A percentile compares a stretch with the other conserved stretches of the same genome.
phyloP scores from a whole-genome alignment of 345 rosid genomes.

The Eucalyptus cloeziana region DNA sequence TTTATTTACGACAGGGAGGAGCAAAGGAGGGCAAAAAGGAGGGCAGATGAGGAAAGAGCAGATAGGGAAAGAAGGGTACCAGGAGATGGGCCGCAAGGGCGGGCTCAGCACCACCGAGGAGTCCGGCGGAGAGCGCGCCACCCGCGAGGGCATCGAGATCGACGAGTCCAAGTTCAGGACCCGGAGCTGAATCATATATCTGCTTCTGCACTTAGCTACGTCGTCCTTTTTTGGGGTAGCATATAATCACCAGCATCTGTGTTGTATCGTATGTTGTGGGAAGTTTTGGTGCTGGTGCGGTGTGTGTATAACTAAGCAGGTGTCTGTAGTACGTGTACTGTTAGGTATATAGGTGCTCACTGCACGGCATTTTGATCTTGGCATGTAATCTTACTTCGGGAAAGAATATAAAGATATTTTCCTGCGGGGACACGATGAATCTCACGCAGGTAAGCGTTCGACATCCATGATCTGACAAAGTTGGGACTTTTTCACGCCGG shows the following conservation, averaged over 20 bases:
- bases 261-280: background rate
- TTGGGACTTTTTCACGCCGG: too few species aligned
- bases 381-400: background rate
- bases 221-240: background rate
- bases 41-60: slow-evolving; percentile 43
- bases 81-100: slow-evolving; percentile 67
- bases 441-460: too few species aligned
- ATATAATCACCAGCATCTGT: background rate
- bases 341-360: background rate
- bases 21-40: slow-evolving; percentile 32
- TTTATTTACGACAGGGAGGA: slow-evolving; percentile 9
- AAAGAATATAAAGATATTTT: background rate
- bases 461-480: background rate
- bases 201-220: background rate
- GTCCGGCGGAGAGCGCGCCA: slow-evolving; percentile 50
- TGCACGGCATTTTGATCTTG: background rate
- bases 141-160: slow-evolving; percentile 42
- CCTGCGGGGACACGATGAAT: background rate
- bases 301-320: background rate
- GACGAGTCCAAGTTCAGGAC: slow-evolving; percentile 62
- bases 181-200: background rate
- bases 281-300: background rate
- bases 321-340: background rate
- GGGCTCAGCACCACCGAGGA: slow-evolving; percentile 50
- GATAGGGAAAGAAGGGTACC: slow-evolving; percentile 56